These are phyloP conservation scores for Pichia thaimueangensis DNA, from an alignment of 805 yeast species.

Conservation along the genomic window DNA sequence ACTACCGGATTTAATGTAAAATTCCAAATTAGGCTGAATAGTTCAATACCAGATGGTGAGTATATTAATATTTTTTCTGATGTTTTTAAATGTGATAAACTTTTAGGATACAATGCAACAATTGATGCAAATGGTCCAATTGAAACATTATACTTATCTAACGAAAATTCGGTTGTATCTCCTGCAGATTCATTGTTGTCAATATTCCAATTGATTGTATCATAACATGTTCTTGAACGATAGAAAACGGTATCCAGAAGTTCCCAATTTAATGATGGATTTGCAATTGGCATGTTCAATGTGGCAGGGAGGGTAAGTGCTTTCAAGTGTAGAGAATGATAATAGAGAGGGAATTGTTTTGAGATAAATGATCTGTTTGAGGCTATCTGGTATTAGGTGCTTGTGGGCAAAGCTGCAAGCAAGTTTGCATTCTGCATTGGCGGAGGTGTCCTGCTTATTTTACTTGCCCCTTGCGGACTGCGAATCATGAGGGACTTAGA, in stretches of 20 bases:
- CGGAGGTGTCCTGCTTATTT: no score
- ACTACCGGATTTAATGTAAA: constrained; percentile 45
- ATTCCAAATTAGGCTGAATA: constrained; percentile 34
- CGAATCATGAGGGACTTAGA: no score
- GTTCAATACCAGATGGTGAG: constrained; percentile 29
- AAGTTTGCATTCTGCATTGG: no score
- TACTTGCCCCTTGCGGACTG: no score
- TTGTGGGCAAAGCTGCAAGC: no score
- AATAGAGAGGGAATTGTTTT: no score
- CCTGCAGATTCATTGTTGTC: constrained; percentile 18
- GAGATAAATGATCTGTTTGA: no score
- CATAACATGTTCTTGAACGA: constrained; percentile 51
- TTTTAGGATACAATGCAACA: constrained; percentile 42
- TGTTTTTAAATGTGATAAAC: constrained; percentile 3
- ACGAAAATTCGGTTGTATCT: no score
- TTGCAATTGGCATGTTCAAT: constrained; percentile 17
- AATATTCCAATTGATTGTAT: constrained; percentile 40
- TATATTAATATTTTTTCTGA: constrained; percentile 24
- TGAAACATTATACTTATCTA: constrained; percentile 32
- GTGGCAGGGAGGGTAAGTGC: not conserved
- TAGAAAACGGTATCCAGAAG: constrained; percentile 66
- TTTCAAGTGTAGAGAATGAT: no score
- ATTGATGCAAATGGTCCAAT: constrained; percentile 50
- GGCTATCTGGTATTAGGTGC: no score
- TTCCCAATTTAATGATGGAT: constrained; percentile 58